Conservation (phyloP, 768 basidiomycete genomes). For the Suillus decipiens region DNA sequence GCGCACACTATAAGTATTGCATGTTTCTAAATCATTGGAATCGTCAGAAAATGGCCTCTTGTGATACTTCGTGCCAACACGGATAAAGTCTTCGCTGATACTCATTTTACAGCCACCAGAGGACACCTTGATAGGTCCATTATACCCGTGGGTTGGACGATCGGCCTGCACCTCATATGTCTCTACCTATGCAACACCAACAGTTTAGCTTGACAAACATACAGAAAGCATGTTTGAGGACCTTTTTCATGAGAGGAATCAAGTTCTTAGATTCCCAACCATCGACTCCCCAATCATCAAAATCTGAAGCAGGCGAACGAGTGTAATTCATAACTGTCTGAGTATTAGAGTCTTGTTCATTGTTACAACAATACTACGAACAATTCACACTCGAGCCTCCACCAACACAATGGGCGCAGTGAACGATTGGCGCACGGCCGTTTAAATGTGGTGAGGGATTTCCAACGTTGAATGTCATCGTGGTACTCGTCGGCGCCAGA, state of each 20-base stretch:
- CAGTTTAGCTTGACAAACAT: background rate
- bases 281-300: slow-evolving; percentile 32
- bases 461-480: slow-evolving; percentile 15
- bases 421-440: slow-evolving; percentile 18
- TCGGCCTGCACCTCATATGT: slow-evolving; percentile 20
- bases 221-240: background rate
- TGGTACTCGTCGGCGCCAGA: slow-evolving; percentile 19
- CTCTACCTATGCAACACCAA: slow-evolving; percentile 17
- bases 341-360: background rate
- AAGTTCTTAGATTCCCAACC: slow-evolving; percentile 29
- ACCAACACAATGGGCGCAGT: slow-evolving; percentile 26
- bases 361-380: slow-evolving; percentile 7
- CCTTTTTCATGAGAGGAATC: slow-evolving; percentile 29
- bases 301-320: slow-evolving; percentile 29
- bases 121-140: slow-evolving; percentile 27
- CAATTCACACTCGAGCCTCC: slow-evolving; percentile 28
- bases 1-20: slow-evolving; percentile 29
- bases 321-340: slow-evolving; percentile 21
- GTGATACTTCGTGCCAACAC: slow-evolving; percentile 49
- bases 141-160: slow-evolving; percentile 24
- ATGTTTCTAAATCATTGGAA: slow-evolving; percentile 42
- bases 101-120: slow-evolving; percentile 23
- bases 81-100: slow-evolving; percentile 47
- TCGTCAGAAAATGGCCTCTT: slow-evolving; percentile 46
- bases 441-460: slow-evolving; percentile 18